phyloP scores from a whole-genome alignment of 78 protist genomes.

The Emiliania huxleyi region DNA sequence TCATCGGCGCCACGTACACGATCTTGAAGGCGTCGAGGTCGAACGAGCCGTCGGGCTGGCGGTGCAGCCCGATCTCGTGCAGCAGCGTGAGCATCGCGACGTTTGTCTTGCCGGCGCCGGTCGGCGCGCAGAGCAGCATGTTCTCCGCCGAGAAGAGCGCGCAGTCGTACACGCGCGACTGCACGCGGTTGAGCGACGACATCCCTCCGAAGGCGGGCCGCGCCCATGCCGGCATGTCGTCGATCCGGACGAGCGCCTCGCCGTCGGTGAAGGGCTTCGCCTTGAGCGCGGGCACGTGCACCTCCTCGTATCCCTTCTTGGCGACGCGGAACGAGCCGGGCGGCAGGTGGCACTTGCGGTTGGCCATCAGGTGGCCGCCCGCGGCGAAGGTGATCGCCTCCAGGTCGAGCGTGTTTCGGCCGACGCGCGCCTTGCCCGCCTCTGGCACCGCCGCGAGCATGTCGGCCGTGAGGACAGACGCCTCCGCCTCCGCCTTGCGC shows the following conservation, averaged over 20 bases:
- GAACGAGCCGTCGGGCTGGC: neutral
- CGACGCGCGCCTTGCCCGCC: neutral
- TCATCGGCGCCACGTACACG: constrained; percentile 99
- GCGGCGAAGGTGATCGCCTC: constrained; percentile 74
- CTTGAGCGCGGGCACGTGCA: constrained; percentile 82
- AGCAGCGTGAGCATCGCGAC: constrained; percentile 97
- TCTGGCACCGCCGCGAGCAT: neutral
- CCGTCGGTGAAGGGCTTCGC: constrained; percentile 29
- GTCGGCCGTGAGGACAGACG: neutral
- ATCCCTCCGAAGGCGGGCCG: constrained; percentile 71
- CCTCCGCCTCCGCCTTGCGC: neutral
- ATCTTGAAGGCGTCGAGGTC: constrained; percentile 66
- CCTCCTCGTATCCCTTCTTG: constrained; percentile 75
- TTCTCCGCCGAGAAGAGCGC: constrained; percentile 81
- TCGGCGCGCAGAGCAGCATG: constrained; percentile 98
- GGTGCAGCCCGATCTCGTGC: constrained; percentile 76
- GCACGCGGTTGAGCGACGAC: constrained; percentile 73
- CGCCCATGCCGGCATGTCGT: constrained; percentile 82
- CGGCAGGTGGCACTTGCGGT: constrained; percentile 71
- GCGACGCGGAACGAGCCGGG: constrained; percentile 62
- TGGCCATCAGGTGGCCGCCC: constrained; percentile 88
- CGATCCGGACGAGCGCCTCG: constrained; percentile 50
- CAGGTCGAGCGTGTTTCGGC: constrained; percentile 66
- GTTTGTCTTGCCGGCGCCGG: constrained; percentile 99
- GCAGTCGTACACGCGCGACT: constrained; percentile 56